Evolutionary conservation across 208 protist species (phyloP), one percentile per base, ranked within the genome.

Genomic region (Wallacemonas sp.): DNA sequence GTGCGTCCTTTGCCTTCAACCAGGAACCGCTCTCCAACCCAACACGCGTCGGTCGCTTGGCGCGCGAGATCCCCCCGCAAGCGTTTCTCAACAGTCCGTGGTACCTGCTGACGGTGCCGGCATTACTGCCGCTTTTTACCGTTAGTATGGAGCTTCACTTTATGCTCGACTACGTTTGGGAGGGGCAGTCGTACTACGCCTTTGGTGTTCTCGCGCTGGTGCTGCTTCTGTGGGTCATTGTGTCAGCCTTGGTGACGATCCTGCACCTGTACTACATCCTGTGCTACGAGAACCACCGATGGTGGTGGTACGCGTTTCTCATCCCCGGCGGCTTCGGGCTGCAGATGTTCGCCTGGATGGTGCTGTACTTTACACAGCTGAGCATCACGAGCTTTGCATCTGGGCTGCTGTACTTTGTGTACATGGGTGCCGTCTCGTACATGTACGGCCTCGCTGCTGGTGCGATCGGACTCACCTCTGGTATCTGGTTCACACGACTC

Each of bases 121-220:
- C 90, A 24, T 68, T 99, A 21, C 90, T 99, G 30, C 99, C 99
- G 30, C 98, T 99, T 57, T 92, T 94, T 38, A 93, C 97, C 14
- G 87, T 98, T 12, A 96, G 99, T n/a, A 94, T 99, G 61, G 98
- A 99, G 91, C 76, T 99, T 8, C 98, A 98, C 76, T 99, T 99
- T 83, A 96, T 99, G 62, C 76, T 99, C 61, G 93, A 94, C 30
- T 93, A 93, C 9, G 57, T 99, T 2, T 97, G 93, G 91, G 74
- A 77, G 19, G 90, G 98, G 19, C 84, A 93, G 78, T 94, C 99
- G 55, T 99, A 99, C 87, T 99, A 99, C 89, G 95, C 99, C 34
- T 99, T 99, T 65, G 94, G 97, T 30, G 99, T 99, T 81, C 89
- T 99, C 14, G 84, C 95, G 41, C 47, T 99, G 49, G 98, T 99